Percentiles rank a stretch among this genome's conserved stretches.
phyloP scores from a whole-genome alignment of 2,329 filamentous ascomycete genomes.

The Elsinoe fawcettii region DNA sequence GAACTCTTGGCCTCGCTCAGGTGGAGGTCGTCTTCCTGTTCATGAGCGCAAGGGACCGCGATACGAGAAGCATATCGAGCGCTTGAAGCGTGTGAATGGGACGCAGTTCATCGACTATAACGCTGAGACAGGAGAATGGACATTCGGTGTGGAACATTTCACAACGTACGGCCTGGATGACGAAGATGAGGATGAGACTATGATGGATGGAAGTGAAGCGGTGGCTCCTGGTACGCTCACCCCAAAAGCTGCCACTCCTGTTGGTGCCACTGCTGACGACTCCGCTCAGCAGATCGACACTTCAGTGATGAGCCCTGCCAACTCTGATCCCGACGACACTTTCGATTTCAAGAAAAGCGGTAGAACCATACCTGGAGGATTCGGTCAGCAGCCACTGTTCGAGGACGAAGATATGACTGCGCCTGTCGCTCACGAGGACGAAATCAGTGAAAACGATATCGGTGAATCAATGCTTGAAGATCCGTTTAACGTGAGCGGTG shows the following conservation, averaged over 20 bases:
- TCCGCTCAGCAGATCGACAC: conserved; percentile 25
- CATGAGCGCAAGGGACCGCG: conserved; percentile 55
- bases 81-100: conserved; percentile 68
- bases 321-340: conserved; percentile 45
- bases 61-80: conserved; percentile 73
- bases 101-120: conserved; percentile 81
- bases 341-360: conserved; percentile 48
- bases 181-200: conserved; percentile 51
- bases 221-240: conserved; percentile 17
- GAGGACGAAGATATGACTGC: conserved; percentile 45
- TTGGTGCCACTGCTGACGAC: conserved; percentile 13
- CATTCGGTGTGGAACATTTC: conserved; percentile 90
- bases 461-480: conserved; percentile 16
- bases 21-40: conserved; percentile 49
- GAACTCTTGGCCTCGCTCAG: conserved; percentile 81
- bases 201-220: conserved; percentile 20
- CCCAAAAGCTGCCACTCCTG: conserved; percentile 16
- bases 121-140: conserved; percentile 73
- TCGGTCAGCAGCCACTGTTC: conserved; percentile 55
- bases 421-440: conserved; percentile 45
- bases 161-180: conserved; percentile 89
- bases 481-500: conserved; percentile 15
- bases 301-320: conserved; percentile 33
- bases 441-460: conserved; percentile 39
- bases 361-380: conserved; percentile 66